Conservation (phyloP, 2,329 filamentous ascomycete species). For the Amesomyces nigricolor region DNA sequence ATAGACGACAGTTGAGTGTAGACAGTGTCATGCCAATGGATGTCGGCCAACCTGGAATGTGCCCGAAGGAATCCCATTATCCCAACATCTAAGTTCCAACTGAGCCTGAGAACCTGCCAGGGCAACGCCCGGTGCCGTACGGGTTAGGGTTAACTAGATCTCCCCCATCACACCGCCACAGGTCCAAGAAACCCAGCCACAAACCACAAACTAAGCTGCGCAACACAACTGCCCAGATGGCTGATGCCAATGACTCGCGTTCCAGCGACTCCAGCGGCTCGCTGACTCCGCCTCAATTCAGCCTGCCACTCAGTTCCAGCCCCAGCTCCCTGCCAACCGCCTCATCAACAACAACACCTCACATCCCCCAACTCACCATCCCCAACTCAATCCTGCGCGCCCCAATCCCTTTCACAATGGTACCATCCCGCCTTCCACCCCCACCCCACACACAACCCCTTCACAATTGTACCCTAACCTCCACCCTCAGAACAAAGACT, state of each 20-base stretch:
- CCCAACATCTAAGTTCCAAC: no score
- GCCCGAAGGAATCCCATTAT: no score
- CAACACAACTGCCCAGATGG: slow-evolving; percentile 4
- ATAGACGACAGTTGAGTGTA: no score
- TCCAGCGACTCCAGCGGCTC: slow-evolving; percentile 1
- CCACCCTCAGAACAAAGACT: slow-evolving; percentile 60
- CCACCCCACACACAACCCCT: no score
- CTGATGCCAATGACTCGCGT: not conserved
- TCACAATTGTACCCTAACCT: not conserved
- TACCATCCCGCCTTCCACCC: not conserved
- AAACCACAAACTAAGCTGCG: not conserved
- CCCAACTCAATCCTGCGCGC: not conserved
- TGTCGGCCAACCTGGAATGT: no score
- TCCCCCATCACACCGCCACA: not conserved
- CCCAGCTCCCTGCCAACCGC: not conserved
- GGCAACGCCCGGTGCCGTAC: no score
- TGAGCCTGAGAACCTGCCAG: no score
- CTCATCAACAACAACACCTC: not conserved
- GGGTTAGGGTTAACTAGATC: no score
- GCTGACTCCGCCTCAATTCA: slow-evolving; percentile 11
- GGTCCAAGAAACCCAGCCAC: not conserved
- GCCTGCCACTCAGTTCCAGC: slow-evolving; percentile 12
- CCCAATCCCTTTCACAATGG: slow-evolving; percentile 8
- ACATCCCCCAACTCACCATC: not conserved
- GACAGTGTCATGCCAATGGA: no score